phyloP scores from a whole-genome alignment of 306 rosid genomes.

The Vigna mungo region DNA sequence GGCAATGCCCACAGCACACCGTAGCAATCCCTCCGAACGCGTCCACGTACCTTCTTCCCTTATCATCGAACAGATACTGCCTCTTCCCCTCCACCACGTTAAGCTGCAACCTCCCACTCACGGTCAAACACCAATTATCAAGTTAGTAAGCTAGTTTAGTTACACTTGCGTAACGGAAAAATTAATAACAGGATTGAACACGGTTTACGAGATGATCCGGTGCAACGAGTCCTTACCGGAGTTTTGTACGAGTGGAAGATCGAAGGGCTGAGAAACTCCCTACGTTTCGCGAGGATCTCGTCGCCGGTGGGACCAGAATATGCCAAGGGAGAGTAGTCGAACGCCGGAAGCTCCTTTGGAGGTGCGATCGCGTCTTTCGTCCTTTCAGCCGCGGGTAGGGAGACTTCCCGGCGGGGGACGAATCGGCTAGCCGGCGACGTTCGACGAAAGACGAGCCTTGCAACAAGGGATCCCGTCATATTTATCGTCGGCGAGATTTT shows the following conservation, averaged over 20 bases:
- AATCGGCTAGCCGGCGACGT: background rate
- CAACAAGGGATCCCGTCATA: conserved; percentile 63
- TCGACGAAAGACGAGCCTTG: conserved; percentile 41
- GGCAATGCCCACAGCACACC: conserved; percentile 96
- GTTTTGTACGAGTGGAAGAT: conserved; percentile 62
- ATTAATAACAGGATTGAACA: background rate
- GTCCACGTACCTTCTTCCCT: conserved; percentile 84
- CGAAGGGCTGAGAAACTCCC: conserved; percentile 83
- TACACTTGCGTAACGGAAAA: background rate
- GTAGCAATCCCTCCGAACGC: conserved; percentile 97
- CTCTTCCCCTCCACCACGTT: conserved; percentile 82
- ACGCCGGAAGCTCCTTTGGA: conserved; percentile 58
- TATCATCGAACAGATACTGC: conserved; percentile 90
- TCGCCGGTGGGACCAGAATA: conserved; percentile 73
- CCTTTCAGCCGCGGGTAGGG: conserved; percentile 51
- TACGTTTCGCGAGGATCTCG: conserved; percentile 80
- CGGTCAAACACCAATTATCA: background rate
- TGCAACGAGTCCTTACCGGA: conserved; percentile 62
- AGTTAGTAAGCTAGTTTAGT: background rate
- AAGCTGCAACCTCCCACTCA: conserved; percentile 54
- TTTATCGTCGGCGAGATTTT: conserved; percentile 10
- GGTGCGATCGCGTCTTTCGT: conserved; percentile 36
- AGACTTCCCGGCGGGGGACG: conserved; percentile 48
- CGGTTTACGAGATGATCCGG: conserved; percentile 28
- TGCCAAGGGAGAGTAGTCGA: conserved; percentile 72